A percentile compares a stretch with the other conserved stretches of the same genome.
Evolutionary conservation across 2,329 filamentous ascomycete genomes (phyloP).

Genomic region (Aulographum hederae): DNA sequence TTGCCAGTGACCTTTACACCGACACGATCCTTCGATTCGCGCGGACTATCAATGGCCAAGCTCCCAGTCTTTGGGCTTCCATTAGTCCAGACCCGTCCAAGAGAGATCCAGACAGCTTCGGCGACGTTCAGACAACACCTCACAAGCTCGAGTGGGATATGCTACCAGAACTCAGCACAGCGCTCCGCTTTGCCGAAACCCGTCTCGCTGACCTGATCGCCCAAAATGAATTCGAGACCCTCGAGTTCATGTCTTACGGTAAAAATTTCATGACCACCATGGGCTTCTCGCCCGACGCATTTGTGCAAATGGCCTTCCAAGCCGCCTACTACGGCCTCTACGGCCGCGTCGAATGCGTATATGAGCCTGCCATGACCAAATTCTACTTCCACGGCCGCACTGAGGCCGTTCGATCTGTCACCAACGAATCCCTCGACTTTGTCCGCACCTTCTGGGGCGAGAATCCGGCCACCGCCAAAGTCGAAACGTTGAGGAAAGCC

Average conservation of each 20-base stretch:
- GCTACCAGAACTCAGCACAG: conserved; percentile 76
- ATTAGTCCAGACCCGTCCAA: conserved; percentile 84
- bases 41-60: conserved; percentile 83
- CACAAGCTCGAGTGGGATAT: conserved; percentile 98
- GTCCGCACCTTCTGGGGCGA: conserved; percentile 92
- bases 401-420: conserved; percentile 78
- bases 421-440: conserved; percentile 68
- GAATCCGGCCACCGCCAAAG: conserved; percentile 62
- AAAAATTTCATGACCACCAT: conserved; percentile 97
- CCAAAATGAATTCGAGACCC: conserved; percentile 86
- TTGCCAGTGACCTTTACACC: conserved; percentile 91
- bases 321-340: conserved; percentile 96
- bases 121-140: conserved; percentile 81
- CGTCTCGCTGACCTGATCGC: conserved; percentile 84
- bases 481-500: conserved; percentile 68
- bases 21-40: conserved; percentile 95
- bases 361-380: conserved; percentile 98
- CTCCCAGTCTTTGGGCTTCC: conserved; percentile 81
- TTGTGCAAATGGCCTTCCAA: conserved; percentile 98
- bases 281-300: conserved; percentile 93
- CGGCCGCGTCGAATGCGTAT: conserved; percentile 82
- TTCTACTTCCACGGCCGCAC: conserved; percentile 83
- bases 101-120: conserved; percentile 77
- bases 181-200: conserved; percentile 87
- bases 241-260: conserved; percentile 78